These are phyloP conservation scores for Citrullus mucosospermus DNA, from an alignment of 306 rosid genomes.

Conservation along the genomic window DNA sequence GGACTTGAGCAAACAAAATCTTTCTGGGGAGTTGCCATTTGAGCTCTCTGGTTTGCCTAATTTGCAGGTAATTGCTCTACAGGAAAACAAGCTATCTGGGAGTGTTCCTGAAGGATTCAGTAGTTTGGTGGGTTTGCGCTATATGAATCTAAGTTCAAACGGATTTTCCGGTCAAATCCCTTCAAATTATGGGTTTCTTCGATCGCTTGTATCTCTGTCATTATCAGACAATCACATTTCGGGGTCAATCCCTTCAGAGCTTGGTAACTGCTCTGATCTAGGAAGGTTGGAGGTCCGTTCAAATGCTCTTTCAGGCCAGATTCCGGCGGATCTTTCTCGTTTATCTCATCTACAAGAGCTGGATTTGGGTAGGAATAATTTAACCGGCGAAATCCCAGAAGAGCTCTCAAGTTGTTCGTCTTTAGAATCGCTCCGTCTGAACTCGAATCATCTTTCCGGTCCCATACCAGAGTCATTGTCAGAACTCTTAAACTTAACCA, in stretches of 20 bases:
- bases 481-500: slow-evolving; percentile 37
- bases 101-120: slow-evolving; percentile 88
- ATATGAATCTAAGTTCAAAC: slow-evolving; percentile 68
- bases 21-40: slow-evolving; percentile 78
- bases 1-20: slow-evolving; percentile 72
- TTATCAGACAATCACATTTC: slow-evolving; percentile 52
- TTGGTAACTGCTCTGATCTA: slow-evolving; percentile 64
- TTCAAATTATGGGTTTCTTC: slow-evolving; percentile 69
- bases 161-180: slow-evolving; percentile 63
- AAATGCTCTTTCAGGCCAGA: slow-evolving; percentile 40
- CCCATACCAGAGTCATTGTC: slow-evolving; percentile 50
- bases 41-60: slow-evolving; percentile 84
- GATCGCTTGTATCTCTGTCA: slow-evolving; percentile 54
- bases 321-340: slow-evolving; percentile 61
- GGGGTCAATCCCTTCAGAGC: slow-evolving; percentile 51
- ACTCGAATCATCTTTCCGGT: slow-evolving; percentile 59
- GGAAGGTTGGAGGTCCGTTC: slow-evolving; percentile 50
- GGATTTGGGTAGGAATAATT: slow-evolving; percentile 57
- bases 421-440: slow-evolving; percentile 31
- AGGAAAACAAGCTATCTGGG: slow-evolving; percentile 63
- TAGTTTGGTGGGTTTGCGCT: slow-evolving; percentile 60
- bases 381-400: slow-evolving; percentile 60
- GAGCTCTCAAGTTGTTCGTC: slow-evolving; percentile 59
- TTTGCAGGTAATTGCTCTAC: slow-evolving; percentile 64
- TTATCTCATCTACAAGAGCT: slow-evolving; percentile 43